phyloP scores from a whole-genome alignment of 2,329 filamentous ascomycete species.

The Mollisia scopiformis region DNA sequence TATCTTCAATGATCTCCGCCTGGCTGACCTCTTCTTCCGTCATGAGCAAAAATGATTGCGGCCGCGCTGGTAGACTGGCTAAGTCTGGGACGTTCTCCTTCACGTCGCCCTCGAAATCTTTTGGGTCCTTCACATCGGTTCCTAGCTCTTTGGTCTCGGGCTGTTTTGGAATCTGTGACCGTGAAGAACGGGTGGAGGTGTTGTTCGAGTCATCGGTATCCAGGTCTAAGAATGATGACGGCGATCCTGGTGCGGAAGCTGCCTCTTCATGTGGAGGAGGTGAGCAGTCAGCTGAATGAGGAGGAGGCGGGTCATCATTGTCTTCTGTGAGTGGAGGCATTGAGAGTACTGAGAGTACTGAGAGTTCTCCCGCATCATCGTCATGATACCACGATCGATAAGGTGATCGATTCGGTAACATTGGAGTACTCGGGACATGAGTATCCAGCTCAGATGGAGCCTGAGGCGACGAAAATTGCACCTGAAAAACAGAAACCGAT shows the following conservation, averaged over 20 bases:
- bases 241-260: neutral
- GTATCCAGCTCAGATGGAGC: too few species aligned
- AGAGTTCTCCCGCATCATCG: neutral
- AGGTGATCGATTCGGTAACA: neutral
- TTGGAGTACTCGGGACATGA: too few species aligned
- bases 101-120: neutral
- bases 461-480: neutral
- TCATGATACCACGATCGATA: neutral
- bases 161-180: too few species aligned
- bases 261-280: neutral
- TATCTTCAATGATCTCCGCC: slow-evolving; percentile 9
- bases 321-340: too few species aligned
- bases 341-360: too few species aligned
- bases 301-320: neutral
- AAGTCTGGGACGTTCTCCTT: neutral
- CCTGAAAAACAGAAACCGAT: neutral
- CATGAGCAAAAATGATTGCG: neutral
- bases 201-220: too few species aligned
- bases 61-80: neutral
- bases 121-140: too few species aligned
- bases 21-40: slow-evolving; percentile 7
- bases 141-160: too few species aligned
- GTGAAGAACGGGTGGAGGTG: neutral
- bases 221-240: too few species aligned
- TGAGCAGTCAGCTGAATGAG: neutral